Evolutionary conservation across 2,329 filamentous ascomycete genomes (phyloP).

Genomic region (Aspergillus arachidicola): DNA sequence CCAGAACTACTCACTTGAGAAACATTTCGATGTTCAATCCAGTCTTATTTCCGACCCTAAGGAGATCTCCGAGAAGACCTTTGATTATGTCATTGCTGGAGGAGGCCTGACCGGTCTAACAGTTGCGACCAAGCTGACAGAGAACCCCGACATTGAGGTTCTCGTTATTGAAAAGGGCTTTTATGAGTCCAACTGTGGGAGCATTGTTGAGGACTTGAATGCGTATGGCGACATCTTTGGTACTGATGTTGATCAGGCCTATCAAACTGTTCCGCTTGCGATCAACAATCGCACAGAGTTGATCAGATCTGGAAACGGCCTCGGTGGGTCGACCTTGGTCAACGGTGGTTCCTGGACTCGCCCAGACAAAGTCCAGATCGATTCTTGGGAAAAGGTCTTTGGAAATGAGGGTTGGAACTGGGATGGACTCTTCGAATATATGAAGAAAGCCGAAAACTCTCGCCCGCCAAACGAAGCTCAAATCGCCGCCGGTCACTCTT

Average conservation of each 20-base stretch:
- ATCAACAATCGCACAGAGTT: conserved; percentile 25
- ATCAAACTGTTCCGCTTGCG: conserved; percentile 13
- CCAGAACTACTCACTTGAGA: neutral
- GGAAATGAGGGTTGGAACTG: conserved; percentile 52
- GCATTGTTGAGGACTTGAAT: conserved; percentile 30
- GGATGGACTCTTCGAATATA: conserved; percentile 51
- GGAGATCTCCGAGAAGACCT: conserved; percentile 18
- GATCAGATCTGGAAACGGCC: conserved; percentile 28
- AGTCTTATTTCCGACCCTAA: conserved; percentile 15
- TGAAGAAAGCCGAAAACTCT: conserved; percentile 42
- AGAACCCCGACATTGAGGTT: conserved; percentile 28
- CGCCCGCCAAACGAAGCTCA: conserved; percentile 24
- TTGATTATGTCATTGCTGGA: conserved; percentile 37
- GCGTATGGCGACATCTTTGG: conserved; percentile 31
- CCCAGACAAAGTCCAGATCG: conserved; percentile 28
- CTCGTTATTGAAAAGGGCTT: conserved; percentile 33
- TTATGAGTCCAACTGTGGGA: conserved; percentile 29
- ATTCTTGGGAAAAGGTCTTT: conserved; percentile 37
- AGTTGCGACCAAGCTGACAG: conserved; percentile 27
- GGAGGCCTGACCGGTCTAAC: conserved; percentile 34
- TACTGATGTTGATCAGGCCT: conserved; percentile 27
- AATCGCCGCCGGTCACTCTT: conserved; percentile 26
- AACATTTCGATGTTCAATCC: neutral
- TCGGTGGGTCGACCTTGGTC: conserved; percentile 33
- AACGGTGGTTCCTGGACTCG: conserved; percentile 35